A percentile compares a stretch with the other conserved stretches of the same genome.
Conservation (phyloP, 2,329 filamentous ascomycete species). For the Fusarium sp. region DNA sequence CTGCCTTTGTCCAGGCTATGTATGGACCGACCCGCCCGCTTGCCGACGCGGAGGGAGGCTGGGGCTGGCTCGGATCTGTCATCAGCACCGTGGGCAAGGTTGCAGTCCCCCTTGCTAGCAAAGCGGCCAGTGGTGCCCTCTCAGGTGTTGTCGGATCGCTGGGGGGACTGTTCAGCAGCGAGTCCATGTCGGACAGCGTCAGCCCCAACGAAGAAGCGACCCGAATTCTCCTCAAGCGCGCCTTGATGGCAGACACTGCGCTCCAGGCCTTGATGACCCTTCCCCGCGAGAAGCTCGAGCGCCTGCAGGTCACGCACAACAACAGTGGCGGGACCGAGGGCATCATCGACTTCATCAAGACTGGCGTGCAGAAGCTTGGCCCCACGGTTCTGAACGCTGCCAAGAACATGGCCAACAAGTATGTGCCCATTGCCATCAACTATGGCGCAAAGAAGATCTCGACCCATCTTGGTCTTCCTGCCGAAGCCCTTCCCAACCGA, state of each 20-base stretch:
- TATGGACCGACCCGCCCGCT: slow-evolving; percentile 18
- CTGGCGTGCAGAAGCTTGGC: slow-evolving; percentile 6
- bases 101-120: not conserved
- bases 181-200: not conserved
- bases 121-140: not conserved
- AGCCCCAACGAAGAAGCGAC: not conserved
- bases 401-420: slow-evolving; percentile 10
- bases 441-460: not conserved
- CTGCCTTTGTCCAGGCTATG: slow-evolving; percentile 17
- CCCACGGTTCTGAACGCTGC: slow-evolving; percentile 8
- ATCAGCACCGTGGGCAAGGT: not conserved
- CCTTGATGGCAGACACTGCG: slow-evolving; percentile 24
- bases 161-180: not conserved
- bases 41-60: slow-evolving; percentile 5
- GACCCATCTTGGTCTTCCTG: not conserved
- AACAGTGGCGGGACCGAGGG: slow-evolving; percentile 9
- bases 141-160: not conserved
- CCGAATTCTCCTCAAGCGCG: slow-evolving; percentile 12
- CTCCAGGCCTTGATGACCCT: slow-evolving; percentile 16
- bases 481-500: not conserved
- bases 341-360: slow-evolving; percentile 29
- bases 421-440: slow-evolving; percentile 9
- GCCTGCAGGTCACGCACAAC: not conserved
- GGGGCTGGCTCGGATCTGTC: not conserved
- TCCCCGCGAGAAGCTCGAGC: slow-evolving; percentile 8